Percentiles rank a stretch among this genome's conserved stretches.
Evolutionary conservation across 495 filamentous ascomycete genomes (phyloP).

Genomic region (Viridothelium virens): DNA sequence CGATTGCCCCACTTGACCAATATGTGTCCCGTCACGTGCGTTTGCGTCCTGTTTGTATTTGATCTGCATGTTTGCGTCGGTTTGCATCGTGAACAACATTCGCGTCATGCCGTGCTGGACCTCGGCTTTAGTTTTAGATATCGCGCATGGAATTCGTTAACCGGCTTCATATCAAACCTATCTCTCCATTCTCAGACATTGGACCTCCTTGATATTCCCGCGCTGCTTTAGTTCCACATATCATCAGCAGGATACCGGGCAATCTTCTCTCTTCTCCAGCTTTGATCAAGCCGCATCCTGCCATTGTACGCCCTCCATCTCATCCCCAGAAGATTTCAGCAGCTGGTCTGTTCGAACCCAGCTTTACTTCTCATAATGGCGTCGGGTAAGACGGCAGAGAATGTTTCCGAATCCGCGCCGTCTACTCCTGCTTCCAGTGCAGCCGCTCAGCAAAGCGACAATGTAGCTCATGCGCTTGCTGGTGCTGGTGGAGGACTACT

Average conservation of each 20-base stretch:
- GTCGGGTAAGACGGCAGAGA: background rate
- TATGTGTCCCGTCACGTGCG: too few species aligned
- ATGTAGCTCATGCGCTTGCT: slow-evolving; percentile 81
- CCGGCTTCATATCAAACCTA: background rate
- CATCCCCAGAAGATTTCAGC: background rate
- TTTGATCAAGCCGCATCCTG: background rate
- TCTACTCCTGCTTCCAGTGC: slow-evolving; percentile 21
- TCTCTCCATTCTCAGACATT: too few species aligned
- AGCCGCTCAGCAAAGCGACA: slow-evolving; percentile 68
- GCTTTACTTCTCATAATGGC: background rate
- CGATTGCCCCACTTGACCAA: too few species aligned
- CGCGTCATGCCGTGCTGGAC: background rate
- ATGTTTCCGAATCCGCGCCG: slow-evolving; percentile 7
- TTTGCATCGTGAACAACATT: background rate
- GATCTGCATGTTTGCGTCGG: background rate
- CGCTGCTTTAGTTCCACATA: too few species aligned
- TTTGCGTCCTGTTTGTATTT: too few species aligned
- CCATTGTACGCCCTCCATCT: background rate
- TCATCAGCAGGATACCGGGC: too few species aligned
- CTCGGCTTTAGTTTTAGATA: background rate
- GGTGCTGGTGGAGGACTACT: slow-evolving; percentile 84
- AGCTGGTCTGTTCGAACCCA: too few species aligned
- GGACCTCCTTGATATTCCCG: too few species aligned
- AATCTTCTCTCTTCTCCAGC: background rate
- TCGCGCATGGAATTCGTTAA: background rate